A percentile compares a stretch with the other conserved stretches of the same genome.
Conservation (phyloP, 345 rosid genomes). For the Syzygium oleosum region DNA sequence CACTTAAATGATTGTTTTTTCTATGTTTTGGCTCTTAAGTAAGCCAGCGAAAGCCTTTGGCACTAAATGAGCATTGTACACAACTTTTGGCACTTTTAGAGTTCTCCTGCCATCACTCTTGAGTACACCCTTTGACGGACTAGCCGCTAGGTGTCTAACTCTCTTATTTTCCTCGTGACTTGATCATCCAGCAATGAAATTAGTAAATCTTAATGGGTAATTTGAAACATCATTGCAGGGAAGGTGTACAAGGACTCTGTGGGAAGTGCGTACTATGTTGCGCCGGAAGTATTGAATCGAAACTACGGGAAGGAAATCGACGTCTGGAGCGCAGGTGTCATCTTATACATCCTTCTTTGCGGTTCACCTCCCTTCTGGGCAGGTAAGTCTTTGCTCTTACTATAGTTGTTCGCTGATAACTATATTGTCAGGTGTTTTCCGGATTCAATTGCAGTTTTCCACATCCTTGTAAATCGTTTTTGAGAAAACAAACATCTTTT, state of each 20-base stretch:
- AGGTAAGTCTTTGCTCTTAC: conserved; percentile 25
- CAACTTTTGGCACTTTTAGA: too few species aligned
- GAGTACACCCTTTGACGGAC: background rate
- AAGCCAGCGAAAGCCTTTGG: too few species aligned
- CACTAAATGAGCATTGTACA: too few species aligned
- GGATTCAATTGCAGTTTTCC: background rate
- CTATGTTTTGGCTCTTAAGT: too few species aligned
- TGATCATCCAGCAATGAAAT: background rate
- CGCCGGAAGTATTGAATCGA: conserved; percentile 69
- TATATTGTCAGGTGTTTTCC: background rate
- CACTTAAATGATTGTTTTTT: too few species aligned
- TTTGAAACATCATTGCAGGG: conserved; percentile 20
- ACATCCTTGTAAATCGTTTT: background rate
- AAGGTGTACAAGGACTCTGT: conserved; percentile 55
- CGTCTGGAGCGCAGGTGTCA: conserved; percentile 92
- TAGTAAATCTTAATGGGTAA: background rate
- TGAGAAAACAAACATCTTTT: background rate
- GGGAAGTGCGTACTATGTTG: conserved; percentile 83
- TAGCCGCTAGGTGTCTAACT: background rate
- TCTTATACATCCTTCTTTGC: conserved; percentile 81
- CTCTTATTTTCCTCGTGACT: background rate
- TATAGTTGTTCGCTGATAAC: background rate
- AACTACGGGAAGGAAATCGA: conserved; percentile 86
- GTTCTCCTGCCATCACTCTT: too few species aligned
- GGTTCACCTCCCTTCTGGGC: conserved; percentile 97